These are phyloP conservation scores for Xylariaceae sp. DNA, from an alignment of 2,329 filamentous ascomycete genomes.

Conservation along the genomic window DNA sequence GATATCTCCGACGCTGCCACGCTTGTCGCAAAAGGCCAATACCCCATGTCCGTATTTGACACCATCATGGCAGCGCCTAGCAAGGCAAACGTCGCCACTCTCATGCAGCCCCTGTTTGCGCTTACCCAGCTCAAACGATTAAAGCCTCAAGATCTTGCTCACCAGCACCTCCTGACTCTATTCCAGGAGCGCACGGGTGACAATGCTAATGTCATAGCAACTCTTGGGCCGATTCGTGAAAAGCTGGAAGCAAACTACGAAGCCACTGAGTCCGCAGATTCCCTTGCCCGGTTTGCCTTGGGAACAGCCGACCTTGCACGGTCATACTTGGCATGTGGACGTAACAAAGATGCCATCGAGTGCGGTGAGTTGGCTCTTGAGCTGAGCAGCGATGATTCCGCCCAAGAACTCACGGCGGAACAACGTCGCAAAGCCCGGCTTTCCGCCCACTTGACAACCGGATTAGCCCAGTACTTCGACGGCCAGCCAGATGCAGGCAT, in stretches of 20 bases:
- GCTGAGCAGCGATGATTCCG: slow-evolving; percentile 67
- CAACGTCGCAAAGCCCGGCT: slow-evolving; percentile 66
- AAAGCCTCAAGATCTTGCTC: slow-evolving; percentile 63
- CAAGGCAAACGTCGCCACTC: slow-evolving; percentile 48
- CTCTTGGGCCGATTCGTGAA: slow-evolving; percentile 61
- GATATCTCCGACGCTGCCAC: slow-evolving; percentile 80
- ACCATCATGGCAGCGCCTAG: slow-evolving; percentile 58
- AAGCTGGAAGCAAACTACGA: slow-evolving; percentile 79
- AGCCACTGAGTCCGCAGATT: slow-evolving; percentile 66
- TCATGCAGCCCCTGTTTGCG: slow-evolving; percentile 85
- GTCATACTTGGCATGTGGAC: slow-evolving; percentile 65
- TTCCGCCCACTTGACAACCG: slow-evolving; percentile 79
- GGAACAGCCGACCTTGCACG: slow-evolving; percentile 83
- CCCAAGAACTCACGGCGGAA: slow-evolving; percentile 59
- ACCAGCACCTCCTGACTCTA: slow-evolving; percentile 71
- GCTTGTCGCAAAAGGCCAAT: slow-evolving; percentile 69
- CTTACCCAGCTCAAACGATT: slow-evolving; percentile 75
- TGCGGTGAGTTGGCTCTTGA: slow-evolving; percentile 76
- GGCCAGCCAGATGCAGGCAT: slow-evolving; percentile 64
- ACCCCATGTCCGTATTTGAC: slow-evolving; percentile 77
- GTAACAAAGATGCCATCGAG: slow-evolving; percentile 65
- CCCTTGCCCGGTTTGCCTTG: slow-evolving; percentile 71
- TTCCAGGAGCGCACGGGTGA: slow-evolving; percentile 78
- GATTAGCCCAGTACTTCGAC: slow-evolving; percentile 72
- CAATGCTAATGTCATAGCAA: slow-evolving; percentile 55